Conservation (phyloP, 2,329 filamentous ascomycete genomes). For the Arthrobotrys sphaeroides region DNA sequence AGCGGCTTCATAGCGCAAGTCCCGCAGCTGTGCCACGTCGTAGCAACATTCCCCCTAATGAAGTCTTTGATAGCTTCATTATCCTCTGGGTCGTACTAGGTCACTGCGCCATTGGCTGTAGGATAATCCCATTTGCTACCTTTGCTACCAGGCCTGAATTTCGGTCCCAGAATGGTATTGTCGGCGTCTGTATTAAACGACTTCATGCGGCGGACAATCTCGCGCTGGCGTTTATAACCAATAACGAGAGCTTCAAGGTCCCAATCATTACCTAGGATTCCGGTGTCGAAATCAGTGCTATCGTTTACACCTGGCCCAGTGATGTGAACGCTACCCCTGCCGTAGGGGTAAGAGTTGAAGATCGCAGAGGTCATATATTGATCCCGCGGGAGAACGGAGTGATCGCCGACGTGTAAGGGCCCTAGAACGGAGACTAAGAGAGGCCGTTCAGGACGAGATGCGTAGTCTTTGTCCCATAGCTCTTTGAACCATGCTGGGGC, state of each 20-base stretch:
- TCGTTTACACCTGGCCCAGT: conserved; percentile 63
- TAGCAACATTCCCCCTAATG: conserved; percentile 61
- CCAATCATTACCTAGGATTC: conserved; percentile 68
- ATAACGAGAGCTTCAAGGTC: conserved; percentile 70
- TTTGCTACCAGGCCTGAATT: conserved; percentile 62
- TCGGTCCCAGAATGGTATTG: conserved; percentile 66
- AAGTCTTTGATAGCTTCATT: conserved; percentile 64
- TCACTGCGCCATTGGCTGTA: conserved; percentile 47
- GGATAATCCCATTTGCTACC: conserved; percentile 58
- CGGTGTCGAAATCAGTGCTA: conserved; percentile 68
- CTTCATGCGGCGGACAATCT: conserved; percentile 68
- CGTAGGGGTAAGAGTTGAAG: conserved; percentile 71
- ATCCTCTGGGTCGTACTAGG: conserved; percentile 65
- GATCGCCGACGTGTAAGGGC: conserved; percentile 63
- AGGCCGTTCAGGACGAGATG: conserved; percentile 72
- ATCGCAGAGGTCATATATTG: conserved; percentile 67
- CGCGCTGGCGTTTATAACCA: conserved; percentile 73
- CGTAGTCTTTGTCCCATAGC: conserved; percentile 84
- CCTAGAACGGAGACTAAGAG: conserved; percentile 64
- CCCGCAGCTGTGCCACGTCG: conserved; percentile 64
- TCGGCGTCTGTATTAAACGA: conserved; percentile 63
- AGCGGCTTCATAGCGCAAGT: conserved; percentile 64
- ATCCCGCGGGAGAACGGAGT: conserved; percentile 60
- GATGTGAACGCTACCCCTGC: conserved; percentile 71
- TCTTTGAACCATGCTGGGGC: conserved; percentile 76